These are phyloP conservation scores for Cryptosporidium ubiquitum DNA, from an alignment of 169 alveolate genomes.

Conservation along the genomic window DNA sequence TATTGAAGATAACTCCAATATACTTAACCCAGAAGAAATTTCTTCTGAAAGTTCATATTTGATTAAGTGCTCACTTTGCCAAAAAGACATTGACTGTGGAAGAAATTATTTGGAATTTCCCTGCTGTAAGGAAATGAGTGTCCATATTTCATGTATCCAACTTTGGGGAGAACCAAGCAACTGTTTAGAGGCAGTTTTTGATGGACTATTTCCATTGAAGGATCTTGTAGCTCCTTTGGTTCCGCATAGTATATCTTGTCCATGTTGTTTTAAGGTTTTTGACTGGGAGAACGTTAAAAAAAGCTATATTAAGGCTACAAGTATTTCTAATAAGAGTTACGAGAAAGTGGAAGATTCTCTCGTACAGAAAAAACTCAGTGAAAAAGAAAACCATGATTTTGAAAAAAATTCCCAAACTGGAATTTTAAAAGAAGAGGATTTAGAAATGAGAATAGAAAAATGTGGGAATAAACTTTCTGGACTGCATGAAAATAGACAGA, in stretches of 20 bases:
- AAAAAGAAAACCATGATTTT: background rate
- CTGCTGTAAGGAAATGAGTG: conserved; percentile 19
- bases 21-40: background rate
- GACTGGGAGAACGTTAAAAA: background rate
- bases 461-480: background rate
- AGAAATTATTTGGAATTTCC: conserved; percentile 47
- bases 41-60: background rate
- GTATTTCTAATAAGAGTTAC: background rate
- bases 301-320: background rate
- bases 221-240: conserved; percentile 27
- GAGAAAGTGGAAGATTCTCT: background rate
- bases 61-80: conserved; percentile 33
- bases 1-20: conserved; percentile 38
- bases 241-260: conserved; percentile 28
- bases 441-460: background rate
- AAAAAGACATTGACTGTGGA: background rate
- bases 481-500: background rate
- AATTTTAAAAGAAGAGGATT: background rate
- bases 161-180: conserved; percentile 45
- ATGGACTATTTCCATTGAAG: background rate
- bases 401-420: background rate
- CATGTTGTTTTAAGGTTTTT: conserved; percentile 29
- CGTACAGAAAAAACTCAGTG: background rate
- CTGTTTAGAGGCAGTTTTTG: background rate
- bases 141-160: conserved; percentile 46